A percentile compares a stretch with the other conserved stretches of the same genome.
phyloP scores from a whole-genome alignment of 805 yeast species.

The Saturnispora gosingensis region DNA sequence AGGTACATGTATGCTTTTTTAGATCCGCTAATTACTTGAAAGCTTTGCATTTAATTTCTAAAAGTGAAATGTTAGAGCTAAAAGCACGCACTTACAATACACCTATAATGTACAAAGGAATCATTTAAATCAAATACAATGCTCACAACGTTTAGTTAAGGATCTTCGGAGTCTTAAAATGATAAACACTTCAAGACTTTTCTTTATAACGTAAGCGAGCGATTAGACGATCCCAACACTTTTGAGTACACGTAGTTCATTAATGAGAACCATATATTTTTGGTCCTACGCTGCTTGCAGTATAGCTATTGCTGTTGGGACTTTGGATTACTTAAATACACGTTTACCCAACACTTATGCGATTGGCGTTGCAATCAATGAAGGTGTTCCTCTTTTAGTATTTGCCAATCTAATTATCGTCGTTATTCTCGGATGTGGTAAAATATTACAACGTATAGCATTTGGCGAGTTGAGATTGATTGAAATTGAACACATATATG shows the following conservation, averaged over 20 bases:
- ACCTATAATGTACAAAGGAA: too few species aligned
- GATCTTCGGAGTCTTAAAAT: too few species aligned
- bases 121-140: too few species aligned
- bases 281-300: slow-evolving; percentile 23
- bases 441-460: slow-evolving; percentile 39
- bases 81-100: too few species aligned
- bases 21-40: too few species aligned
- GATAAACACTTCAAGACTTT: too few species aligned
- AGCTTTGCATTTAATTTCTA: too few species aligned
- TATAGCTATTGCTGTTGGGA: slow-evolving; percentile 28
- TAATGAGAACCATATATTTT: slow-evolving; percentile 9
- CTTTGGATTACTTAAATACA: slow-evolving; percentile 30
- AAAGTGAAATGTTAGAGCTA: too few species aligned
- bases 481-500: slow-evolving; percentile 69
- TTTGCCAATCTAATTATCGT: slow-evolving; percentile 37
- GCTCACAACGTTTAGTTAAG: too few species aligned
- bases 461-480: slow-evolving; percentile 70
- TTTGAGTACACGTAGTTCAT: not conserved
- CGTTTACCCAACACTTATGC: slow-evolving; percentile 41
- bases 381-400: slow-evolving; percentile 37
- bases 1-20: too few species aligned
- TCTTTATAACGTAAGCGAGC: not conserved
- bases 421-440: slow-evolving; percentile 31
- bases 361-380: slow-evolving; percentile 41
- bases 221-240: not conserved